These are phyloP conservation scores for Cardiospermum halicacabum DNA, from an alignment of 345 rosid species.

Conservation along the genomic window DNA sequence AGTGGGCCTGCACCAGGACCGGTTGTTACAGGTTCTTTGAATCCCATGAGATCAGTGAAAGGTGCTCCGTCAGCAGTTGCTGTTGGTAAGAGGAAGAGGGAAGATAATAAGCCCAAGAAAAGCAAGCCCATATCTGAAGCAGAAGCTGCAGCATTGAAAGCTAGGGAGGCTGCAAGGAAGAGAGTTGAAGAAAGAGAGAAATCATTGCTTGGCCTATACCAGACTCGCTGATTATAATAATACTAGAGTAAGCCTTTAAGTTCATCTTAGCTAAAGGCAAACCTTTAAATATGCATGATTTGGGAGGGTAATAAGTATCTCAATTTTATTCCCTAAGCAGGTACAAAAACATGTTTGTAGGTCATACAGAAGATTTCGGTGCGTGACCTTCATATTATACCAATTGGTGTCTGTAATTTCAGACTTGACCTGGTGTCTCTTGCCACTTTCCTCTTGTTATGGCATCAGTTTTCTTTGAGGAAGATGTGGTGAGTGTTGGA, in stretches of 20 bases:
- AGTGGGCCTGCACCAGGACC: slow-evolving; percentile 51
- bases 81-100: slow-evolving; percentile 67
- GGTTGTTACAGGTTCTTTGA: slow-evolving; percentile 54
- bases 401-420: not conserved
- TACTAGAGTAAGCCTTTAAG: slow-evolving; percentile 10
- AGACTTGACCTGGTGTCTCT: not conserved
- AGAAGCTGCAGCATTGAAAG: slow-evolving; percentile 81
- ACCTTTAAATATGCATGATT: not conserved
- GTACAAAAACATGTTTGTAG: not conserved
- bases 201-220: slow-evolving; percentile 80
- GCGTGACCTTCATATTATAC: not conserved
- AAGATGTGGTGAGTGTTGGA: not conserved
- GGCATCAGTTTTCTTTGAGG: not conserved
- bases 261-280: not conserved
- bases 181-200: slow-evolving; percentile 92
- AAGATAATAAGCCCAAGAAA: slow-evolving; percentile 56
- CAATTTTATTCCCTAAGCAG: slow-evolving; percentile 9
- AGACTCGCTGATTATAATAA: slow-evolving; percentile 41
- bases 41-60: slow-evolving; percentile 59
- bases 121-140: slow-evolving; percentile 66
- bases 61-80: slow-evolving; percentile 64
- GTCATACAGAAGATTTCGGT: not conserved
- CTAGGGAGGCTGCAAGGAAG: slow-evolving; percentile 93
- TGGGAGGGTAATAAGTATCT: not conserved
- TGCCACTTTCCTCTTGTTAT: not conserved